Percentiles rank a stretch among this genome's conserved stretches.
Conservation (phyloP, 805 yeast species). For the Kuraishia ogatae region DNA sequence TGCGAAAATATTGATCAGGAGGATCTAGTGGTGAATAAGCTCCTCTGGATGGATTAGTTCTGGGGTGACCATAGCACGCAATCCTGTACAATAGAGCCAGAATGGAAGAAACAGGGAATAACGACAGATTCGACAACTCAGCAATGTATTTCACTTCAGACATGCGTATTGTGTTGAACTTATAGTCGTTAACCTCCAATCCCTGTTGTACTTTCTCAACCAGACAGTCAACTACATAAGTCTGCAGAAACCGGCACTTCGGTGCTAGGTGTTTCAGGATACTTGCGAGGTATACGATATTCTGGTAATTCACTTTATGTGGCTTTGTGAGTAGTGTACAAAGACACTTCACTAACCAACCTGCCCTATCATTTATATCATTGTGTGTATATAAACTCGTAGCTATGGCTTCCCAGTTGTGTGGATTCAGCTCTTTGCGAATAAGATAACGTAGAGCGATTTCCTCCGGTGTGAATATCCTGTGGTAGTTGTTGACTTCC, state of each 20-base stretch:
- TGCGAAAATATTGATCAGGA: conserved; percentile 63
- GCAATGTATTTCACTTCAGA: conserved; percentile 54
- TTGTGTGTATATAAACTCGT: not conserved
- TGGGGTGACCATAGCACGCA: conserved; percentile 56
- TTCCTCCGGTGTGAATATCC: conserved; percentile 31
- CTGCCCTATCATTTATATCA: conserved; percentile 19
- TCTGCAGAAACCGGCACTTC: conserved; percentile 30
- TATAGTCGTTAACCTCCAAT: conserved; percentile 54
- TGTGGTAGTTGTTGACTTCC: conserved; percentile 17
- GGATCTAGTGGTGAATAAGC: conserved; percentile 39
- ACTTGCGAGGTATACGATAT: conserved; percentile 39
- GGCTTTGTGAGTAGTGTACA: conserved; percentile 45
- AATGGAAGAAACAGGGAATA: conserved; percentile 37
- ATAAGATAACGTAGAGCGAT: conserved; percentile 41
- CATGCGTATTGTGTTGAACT: conserved; percentile 49
- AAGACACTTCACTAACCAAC: conserved; percentile 22
- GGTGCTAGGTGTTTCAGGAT: conserved; percentile 29
- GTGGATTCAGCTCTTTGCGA: conserved; percentile 36
- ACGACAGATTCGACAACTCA: conserved; percentile 40
- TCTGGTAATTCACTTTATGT: conserved; percentile 51
- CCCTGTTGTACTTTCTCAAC: conserved; percentile 60
- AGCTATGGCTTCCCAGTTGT: conserved; percentile 23
- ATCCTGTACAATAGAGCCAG: conserved; percentile 47
- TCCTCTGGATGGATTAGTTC: conserved; percentile 44
- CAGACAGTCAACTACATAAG: conserved; percentile 48